phyloP scores from a whole-genome alignment of 2,329 filamentous ascomycete genomes.

The Fonsecaea pedrosoi region DNA sequence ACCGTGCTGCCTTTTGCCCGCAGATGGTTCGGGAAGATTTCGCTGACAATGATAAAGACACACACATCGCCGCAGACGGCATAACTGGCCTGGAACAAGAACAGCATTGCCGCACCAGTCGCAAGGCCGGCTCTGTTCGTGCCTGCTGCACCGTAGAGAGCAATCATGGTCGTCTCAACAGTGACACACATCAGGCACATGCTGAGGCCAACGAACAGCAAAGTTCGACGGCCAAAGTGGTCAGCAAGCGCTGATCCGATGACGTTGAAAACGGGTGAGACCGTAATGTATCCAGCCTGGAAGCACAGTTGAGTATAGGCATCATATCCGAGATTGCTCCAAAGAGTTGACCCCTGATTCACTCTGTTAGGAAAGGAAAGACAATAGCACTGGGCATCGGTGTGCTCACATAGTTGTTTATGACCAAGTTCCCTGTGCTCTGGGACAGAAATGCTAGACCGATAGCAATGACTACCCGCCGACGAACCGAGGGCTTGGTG shows the following conservation, averaged over 20 bases:
- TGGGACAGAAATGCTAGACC: constrained; percentile 19
- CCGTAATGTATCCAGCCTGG: constrained; percentile 25
- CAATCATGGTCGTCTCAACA: constrained; percentile 26
- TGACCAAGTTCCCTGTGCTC: constrained; percentile 19
- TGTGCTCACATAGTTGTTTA: neutral
- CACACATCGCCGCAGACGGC: constrained; percentile 16
- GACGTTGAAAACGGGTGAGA: constrained; percentile 18
- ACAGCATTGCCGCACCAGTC: constrained; percentile 67
- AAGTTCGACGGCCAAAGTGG: constrained; percentile 37
- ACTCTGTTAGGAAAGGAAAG: neutral
- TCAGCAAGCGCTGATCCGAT: constrained; percentile 21
- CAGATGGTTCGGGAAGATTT: constrained; percentile 25
- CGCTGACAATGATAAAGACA: constrained; percentile 16
- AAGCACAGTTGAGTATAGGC: constrained; percentile 16
- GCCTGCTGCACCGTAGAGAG: constrained; percentile 20
- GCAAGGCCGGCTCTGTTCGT: constrained; percentile 18
- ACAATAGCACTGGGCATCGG: neutral
- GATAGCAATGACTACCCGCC: constrained; percentile 9
- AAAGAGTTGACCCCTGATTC: constrained; percentile 24
- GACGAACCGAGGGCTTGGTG: constrained; percentile 17
- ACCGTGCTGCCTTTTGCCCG: constrained; percentile 21
- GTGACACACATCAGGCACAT: constrained; percentile 10
- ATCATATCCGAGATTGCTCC: constrained; percentile 21
- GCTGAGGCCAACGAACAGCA: constrained; percentile 37
- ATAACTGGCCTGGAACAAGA: constrained; percentile 22